These are phyloP conservation scores for Alloteropsis angusta DNA, from an alignment of 202 grass and related monocot species.

Conservation along the genomic window DNA sequence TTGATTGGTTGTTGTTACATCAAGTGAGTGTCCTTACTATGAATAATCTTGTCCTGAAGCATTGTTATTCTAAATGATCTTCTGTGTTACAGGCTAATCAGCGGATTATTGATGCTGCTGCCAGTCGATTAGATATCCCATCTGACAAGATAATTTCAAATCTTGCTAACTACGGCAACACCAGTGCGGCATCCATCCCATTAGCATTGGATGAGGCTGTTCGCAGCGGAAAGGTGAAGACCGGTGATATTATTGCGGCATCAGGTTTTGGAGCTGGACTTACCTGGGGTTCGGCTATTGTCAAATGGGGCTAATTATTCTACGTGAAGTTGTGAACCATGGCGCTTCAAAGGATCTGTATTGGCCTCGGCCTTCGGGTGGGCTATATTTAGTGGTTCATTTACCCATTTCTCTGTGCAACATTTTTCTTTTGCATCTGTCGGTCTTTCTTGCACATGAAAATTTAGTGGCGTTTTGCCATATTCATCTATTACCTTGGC, in stretches of 20 bases:
- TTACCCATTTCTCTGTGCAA: slow-evolving; percentile 9
- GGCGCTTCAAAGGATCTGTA: not conserved
- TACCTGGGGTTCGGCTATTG: slow-evolving; percentile 81
- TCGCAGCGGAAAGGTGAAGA: slow-evolving; percentile 63
- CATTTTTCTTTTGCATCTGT: slow-evolving; percentile 14
- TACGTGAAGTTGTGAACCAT: not conserved
- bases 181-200: slow-evolving; percentile 91
- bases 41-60: not conserved
- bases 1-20: slow-evolving; percentile 90
- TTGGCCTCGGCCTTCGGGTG: slow-evolving; percentile 7
- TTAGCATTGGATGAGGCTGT: slow-evolving; percentile 89
- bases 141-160: slow-evolving; percentile 91
- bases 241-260: slow-evolving; percentile 57
- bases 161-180: slow-evolving; percentile 92
- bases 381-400: not conserved
- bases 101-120: slow-evolving; percentile 84
- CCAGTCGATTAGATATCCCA: slow-evolving; percentile 69
- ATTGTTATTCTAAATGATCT: slow-evolving; percentile 8
- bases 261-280: slow-evolving; percentile 93
- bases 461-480: slow-evolving; percentile 15
- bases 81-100: slow-evolving; percentile 59
- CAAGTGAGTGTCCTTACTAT: slow-evolving; percentile 52
- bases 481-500: slow-evolving; percentile 29
- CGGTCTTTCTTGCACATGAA: slow-evolving; percentile 32
- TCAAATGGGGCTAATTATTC: slow-evolving; percentile 59